A percentile compares a stretch with the other conserved stretches of the same genome.
Conservation (phyloP, 352 stramenopile species). For the Albugo laibachii region DNA sequence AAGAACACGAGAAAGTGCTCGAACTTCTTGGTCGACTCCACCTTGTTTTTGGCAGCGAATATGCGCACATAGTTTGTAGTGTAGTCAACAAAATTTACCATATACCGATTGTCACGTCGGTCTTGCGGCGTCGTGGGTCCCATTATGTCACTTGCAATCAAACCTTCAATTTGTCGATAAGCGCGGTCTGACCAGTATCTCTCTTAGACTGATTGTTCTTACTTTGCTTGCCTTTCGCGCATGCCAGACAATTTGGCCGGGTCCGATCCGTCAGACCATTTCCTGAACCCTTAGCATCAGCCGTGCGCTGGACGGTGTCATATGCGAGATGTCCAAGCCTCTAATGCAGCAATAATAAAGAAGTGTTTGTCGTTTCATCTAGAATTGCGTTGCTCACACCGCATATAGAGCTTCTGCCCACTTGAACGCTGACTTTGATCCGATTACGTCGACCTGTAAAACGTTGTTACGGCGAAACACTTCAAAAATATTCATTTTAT, state of each 20-base stretch:
- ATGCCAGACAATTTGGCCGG: not conserved
- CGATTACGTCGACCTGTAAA: too few relatives aligned
- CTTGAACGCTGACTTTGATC: too few relatives aligned
- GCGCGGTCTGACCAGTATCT: not conserved
- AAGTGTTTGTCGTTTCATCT: not conserved
- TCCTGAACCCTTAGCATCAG: not conserved
- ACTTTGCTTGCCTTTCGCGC: not conserved
- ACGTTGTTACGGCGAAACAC: too few relatives aligned
- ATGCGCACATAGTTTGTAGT: not conserved
- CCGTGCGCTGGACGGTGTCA: slow-evolving; percentile 3
- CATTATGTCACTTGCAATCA: not conserved
- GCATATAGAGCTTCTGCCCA: too few relatives aligned
- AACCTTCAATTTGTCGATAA: not conserved
- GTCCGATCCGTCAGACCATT: slow-evolving; percentile 1
- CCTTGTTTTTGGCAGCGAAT: not conserved
- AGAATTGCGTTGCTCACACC: not conserved
- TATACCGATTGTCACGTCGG: not conserved
- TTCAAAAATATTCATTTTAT: too few relatives aligned
- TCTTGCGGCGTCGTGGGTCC: not conserved
- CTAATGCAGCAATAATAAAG: slow-evolving; percentile 1
- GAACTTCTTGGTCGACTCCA: not conserved
- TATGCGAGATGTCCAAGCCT: slow-evolving; percentile 3
- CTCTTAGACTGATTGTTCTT: not conserved
- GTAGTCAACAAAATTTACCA: not conserved
- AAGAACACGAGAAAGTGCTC: not conserved